Conservation (phyloP, 202 grass and related monocot genomes). For the Tripidium arundinaceum region DNA sequence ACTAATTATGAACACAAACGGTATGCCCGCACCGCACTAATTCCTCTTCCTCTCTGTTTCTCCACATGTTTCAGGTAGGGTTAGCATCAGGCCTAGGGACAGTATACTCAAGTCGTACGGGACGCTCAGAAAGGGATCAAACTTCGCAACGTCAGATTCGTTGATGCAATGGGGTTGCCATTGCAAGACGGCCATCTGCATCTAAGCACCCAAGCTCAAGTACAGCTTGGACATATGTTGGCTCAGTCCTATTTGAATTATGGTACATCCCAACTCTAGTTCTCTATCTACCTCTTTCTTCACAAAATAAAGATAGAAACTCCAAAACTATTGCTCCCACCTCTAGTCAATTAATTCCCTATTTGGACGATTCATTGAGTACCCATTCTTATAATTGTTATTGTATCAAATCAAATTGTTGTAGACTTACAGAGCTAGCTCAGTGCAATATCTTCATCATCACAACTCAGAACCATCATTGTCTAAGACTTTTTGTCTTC, state of each 20-base stretch:
- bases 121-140: slow-evolving; percentile 61
- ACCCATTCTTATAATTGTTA: background rate
- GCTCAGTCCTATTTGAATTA: slow-evolving; percentile 74
- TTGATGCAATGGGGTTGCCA: slow-evolving; percentile 69
- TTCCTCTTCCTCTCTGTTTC: background rate
- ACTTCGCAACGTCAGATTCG: slow-evolving; percentile 65
- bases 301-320: background rate
- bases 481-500: background rate
- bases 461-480: background rate
- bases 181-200: slow-evolving; percentile 69
- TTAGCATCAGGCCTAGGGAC: slow-evolving; percentile 70
- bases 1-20: too few species aligned
- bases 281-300: background rate
- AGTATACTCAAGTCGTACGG: slow-evolving; percentile 58
- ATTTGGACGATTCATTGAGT: background rate
- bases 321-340: background rate
- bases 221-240: slow-evolving; percentile 80
- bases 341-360: background rate
- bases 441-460: background rate
- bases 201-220: slow-evolving; percentile 73
- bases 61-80: slow-evolving; percentile 54
- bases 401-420: slow-evolving; percentile 11
- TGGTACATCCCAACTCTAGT: slow-evolving; percentile 57
- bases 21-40: too few species aligned
- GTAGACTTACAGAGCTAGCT: slow-evolving; percentile 6